Base-by-base conservation (phyloP, 192 early-diverging fungal species). In the Funneliformis mosseae region DNA sequence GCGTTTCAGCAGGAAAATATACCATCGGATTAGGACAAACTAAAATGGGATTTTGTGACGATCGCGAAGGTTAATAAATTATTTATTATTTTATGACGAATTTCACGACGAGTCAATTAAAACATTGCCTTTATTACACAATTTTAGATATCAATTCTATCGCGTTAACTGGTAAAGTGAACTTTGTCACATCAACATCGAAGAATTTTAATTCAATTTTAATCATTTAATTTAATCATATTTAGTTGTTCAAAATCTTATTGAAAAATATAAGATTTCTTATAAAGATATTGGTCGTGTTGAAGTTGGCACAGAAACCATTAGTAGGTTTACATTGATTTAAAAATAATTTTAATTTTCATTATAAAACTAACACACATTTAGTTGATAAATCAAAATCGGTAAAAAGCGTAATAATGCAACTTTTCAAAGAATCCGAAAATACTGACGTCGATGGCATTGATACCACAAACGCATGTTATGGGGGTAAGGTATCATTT, bases 391-490 rank as follows among this genome's bases (percentile, higher is more conserved):
- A 99, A 89, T 95, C 95, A 77, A 99, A 99, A 90, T 94, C 96
- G 39, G 96, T 97, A 83, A 99, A 99, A 89, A 92, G 96, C 9
- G 93, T 94, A 42, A 90, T 99, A 77, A 99, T 99, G 98, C 93
- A 94, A 77, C 90, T 99, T 43, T 99, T 99, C 81, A 85, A 86
- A 67, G 93, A 95, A 77, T 92, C 92, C 50, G 95, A 94, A 55
- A 99, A 99, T 91, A 92, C 91, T 69, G 93, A 93, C 83, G 94
- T 99, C 42, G 97, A 96, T 84, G 98, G 98, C 60, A 94, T 99
- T 68, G 97, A 98, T 82, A 98, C 96, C 69, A 97, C 95, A 84
- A 99, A 99, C 81, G 98, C 98, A 42, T 99, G 98, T 90, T 99
- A 99, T 84, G 98, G 98, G 80, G 98, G 96, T 68, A 76, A 61